Percentiles rank a stretch among this genome's conserved stretches.
Evolutionary conservation across 345 rosid genomes (phyloP).

Genomic region (Corchorus capsularis): DNA sequence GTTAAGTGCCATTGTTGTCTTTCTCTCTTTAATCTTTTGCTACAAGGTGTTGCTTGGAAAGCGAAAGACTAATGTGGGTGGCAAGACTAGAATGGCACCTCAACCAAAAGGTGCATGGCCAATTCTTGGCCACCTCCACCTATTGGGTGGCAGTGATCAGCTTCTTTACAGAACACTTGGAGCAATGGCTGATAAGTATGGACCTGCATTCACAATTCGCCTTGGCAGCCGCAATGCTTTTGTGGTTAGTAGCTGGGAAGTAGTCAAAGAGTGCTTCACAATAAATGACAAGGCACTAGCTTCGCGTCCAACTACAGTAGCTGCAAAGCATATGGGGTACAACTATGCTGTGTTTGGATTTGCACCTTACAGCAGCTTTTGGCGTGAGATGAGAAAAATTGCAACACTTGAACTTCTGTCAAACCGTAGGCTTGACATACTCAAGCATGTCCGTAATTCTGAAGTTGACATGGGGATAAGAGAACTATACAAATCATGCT

Average conservation of each 20-base stretch:
- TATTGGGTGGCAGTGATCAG: conserved; percentile 25
- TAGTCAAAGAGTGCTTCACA: conserved; percentile 34
- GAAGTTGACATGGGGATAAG: conserved; percentile 15
- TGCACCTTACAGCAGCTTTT: conserved; percentile 8
- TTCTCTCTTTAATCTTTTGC: conserved; percentile 21
- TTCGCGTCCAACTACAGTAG: conserved; percentile 4
- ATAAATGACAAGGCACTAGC: conserved; percentile 14
- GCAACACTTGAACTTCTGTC: conserved; percentile 25
- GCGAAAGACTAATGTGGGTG: neutral
- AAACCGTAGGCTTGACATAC: conserved; percentile 20
- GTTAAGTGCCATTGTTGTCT: conserved; percentile 8
- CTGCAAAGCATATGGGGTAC: conserved; percentile 17
- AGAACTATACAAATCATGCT: conserved; percentile 24
- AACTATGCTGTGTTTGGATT: conserved; percentile 16
- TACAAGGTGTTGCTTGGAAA: conserved; percentile 13
- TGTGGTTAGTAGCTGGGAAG: conserved; percentile 34
- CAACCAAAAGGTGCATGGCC: conserved; percentile 30
- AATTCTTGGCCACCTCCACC: conserved; percentile 30
- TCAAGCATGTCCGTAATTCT: conserved; percentile 15
- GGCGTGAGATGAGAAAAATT: conserved; percentile 29
- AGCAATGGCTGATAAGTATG: conserved; percentile 30
- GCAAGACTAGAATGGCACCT: conserved; percentile 12
- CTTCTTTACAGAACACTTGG: conserved; percentile 30
- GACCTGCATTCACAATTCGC: conserved; percentile 24
- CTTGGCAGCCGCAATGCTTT: conserved; percentile 25